phyloP scores from a whole-genome alignment of 2,329 filamentous ascomycete species.

The Claviceps cyperi region DNA sequence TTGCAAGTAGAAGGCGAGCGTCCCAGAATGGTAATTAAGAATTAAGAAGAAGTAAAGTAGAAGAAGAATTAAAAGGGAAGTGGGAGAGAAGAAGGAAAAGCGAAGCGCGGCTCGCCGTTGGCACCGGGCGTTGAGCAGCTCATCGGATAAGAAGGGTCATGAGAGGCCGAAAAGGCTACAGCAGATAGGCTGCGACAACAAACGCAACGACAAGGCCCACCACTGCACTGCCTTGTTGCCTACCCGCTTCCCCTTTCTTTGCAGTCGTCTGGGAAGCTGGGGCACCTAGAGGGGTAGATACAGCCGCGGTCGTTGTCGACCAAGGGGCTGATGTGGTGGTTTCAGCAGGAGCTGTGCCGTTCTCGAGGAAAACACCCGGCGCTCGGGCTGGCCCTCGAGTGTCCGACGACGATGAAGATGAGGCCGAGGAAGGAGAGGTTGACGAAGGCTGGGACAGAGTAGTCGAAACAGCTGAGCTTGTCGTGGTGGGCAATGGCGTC shows the following conservation, averaged over 20 bases:
- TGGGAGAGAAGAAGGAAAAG: slow-evolving; percentile 1
- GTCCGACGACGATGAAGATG: slow-evolving; percentile 4
- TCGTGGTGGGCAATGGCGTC: slow-evolving; percentile 5
- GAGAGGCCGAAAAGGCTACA: slow-evolving; percentile 23
- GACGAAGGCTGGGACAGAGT: slow-evolving; percentile 3
- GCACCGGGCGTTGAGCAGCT: neutral
- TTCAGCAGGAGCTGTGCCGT: slow-evolving; percentile 20
- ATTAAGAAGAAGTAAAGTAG: neutral
- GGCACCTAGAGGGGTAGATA: slow-evolving; percentile 15
- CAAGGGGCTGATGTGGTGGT: neutral
- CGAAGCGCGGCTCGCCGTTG: neutral
- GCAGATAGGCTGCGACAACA: slow-evolving; percentile 35
- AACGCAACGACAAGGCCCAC: slow-evolving; percentile 42
- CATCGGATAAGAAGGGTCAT: neutral
- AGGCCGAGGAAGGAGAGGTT: slow-evolving; percentile 5
- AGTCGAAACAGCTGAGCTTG: slow-evolving; percentile 2
- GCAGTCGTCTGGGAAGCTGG: slow-evolving; percentile 16
- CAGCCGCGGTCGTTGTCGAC: slow-evolving; percentile 9
- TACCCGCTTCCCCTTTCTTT: slow-evolving; percentile 30
- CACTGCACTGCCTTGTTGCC: slow-evolving; percentile 34
- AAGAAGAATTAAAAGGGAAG: neutral
- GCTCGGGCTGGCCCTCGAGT: slow-evolving; percentile 14
- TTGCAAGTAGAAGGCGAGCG: neutral
- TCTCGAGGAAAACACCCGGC: slow-evolving; percentile 42
- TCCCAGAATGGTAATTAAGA: neutral